Conservation (phyloP, 345 rosid genomes). For the Salix arbutifolia region DNA sequence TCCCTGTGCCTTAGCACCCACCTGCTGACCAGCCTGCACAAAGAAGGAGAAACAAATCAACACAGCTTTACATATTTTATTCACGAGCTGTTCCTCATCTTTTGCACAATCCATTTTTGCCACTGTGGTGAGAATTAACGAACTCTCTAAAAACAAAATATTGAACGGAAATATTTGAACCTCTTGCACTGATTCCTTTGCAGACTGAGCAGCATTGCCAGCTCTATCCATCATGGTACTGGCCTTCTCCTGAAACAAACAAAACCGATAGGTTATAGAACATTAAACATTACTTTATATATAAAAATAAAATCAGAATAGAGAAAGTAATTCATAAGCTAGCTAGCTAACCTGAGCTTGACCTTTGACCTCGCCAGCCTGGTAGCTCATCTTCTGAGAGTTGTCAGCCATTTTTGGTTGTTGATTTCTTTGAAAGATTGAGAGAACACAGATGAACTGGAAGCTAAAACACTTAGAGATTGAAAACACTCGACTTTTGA, state of each 20-base stretch:
- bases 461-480: background rate
- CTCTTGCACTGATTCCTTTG: no score
- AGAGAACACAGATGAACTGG: background rate
- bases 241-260: constrained; percentile 51
- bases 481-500: no score
- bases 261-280: background rate
- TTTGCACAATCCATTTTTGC: no score
- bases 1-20: constrained; percentile 52
- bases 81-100: no score
- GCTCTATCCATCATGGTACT: constrained; percentile 27
- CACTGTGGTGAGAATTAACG: no score
- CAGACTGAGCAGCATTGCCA: no score
- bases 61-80: no score
- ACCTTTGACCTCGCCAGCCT: constrained; percentile 56
- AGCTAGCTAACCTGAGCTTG: constrained; percentile 37
- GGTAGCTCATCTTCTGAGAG: constrained; percentile 34
- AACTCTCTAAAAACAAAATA: no score
- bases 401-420: constrained; percentile 12
- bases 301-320: background rate
- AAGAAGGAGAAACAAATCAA: no score
- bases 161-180: no score
- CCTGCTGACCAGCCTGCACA: constrained; percentile 54
- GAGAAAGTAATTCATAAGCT: background rate
- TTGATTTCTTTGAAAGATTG: background rate
- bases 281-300: background rate